Base-by-base conservation (phyloP, 2,329 filamentous ascomycete genomes). In the Incumbomyces delicatus region DNA sequence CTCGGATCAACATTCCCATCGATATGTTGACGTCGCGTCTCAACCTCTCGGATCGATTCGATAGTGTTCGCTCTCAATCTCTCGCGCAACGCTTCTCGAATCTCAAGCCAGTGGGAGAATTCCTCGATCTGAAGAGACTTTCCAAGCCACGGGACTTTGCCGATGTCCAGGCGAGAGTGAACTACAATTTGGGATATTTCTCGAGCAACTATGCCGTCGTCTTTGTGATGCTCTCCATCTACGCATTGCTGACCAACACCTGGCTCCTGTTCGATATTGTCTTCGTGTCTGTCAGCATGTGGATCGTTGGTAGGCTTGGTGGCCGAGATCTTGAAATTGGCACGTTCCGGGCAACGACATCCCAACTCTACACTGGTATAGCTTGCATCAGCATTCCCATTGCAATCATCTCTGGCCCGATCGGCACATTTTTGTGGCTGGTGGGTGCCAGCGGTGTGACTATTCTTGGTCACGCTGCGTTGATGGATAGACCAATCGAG, bases 401-500 rank as follows among this genome's bases (percentile, higher is more conserved):
- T 51, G 86, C 84, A 57, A 76, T 98, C 62, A 82, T 83, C 71
- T 83, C 90, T 49, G 90, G 85, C 54, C 87, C 87, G 51, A 81
- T 96, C 66, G 68, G 77, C 60, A 94, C 88, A 43, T 77, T 89
- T 59, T 80, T 96, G 60, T 96, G 92, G 92, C 78, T 98, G 64
- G 87, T 96, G 63, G 92, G 92, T 65, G 92, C 92, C 60, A 90
- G 85, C 58, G 89, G 87, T 66, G 87, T 95, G 65, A 86, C 83
- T 65, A 94, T 96, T 58, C 74, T 96, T 57, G 92, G 92, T 69
- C 92, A 98, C 72, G 92, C 92, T 58, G 78, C 88, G 54, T 80
- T 96, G 65, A 82, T 96, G 84, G 90, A 96, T 67, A 95, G 95
- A 79, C 90, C 90, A 50, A 95, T 96, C 75, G 92, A 96, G 82